Evolutionary conservation across 805 yeast species (phyloP), one percentile per base, ranked within the genome.

Genomic region (Cyberlindnera mississippiensis): DNA sequence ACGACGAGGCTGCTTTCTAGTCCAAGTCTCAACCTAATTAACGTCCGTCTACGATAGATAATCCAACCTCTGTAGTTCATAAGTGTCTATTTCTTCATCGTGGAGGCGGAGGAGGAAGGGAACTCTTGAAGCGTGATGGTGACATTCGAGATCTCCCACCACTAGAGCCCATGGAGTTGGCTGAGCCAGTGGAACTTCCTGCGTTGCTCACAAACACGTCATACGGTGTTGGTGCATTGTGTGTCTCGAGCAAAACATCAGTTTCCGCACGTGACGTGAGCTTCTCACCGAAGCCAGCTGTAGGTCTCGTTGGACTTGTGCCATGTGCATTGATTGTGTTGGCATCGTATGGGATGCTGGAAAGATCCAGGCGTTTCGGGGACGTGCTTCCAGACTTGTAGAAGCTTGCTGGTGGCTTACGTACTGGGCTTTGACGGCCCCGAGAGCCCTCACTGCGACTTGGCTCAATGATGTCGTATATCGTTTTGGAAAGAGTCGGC

Each of bases 1-100:
- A 73, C 27, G 81, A 77, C 42, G 82, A 76, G 55, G 82, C 82
- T n/a, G 82, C 80, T 3, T 77, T 77, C 52, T 78, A 61, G 24
- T 20, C 24, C 6, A 9, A 6, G 24, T 20, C 24, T 20, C 24
- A 20, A 20, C 24, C 24, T 20, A 20, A 20, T 20, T 20, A 20
- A 20, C 24, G 24, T 20, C 24, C 24, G 9, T 20, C 24, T 20
- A 20, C 9, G 24, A 20, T 20, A 20, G n/a, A n/a, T n/a, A n/a
- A n/a, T n/a, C n/a, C n/a, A 20, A 29, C n/a, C 16, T 35, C 31
- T 35, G 18, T 29, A 17, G 16, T 17, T 16, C 6, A 6, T 33
- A 33, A 20, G 32, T 28, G 24, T n/a, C 17, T 22, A 14, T 12
- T 13, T 42, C 34, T 17, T 36, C 31, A n/a, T 10, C 13, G 44